Conservation (phyloP, 305 asterid species). For the Rubia tinctorum region DNA sequence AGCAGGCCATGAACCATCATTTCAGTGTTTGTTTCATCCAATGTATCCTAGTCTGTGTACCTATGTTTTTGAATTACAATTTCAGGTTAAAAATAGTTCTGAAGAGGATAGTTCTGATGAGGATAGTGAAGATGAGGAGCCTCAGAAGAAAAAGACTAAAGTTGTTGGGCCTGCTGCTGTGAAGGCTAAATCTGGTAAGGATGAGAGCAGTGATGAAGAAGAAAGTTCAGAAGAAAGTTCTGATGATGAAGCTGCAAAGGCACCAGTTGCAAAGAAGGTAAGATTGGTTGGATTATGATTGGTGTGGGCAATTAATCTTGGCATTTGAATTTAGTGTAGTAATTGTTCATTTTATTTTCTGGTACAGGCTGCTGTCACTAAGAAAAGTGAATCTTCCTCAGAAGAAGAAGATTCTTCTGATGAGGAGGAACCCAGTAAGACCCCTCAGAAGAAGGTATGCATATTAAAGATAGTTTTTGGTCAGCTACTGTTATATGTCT, state of each 20-base stretch:
- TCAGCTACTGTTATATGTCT: too few relatives aligned
- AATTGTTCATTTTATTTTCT: background rate
- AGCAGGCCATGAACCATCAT: too few relatives aligned
- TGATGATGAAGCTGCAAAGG: slow-evolving; percentile 21
- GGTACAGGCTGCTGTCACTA: slow-evolving; percentile 22
- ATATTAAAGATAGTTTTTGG: background rate
- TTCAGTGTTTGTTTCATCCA: too few relatives aligned
- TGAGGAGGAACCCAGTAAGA: slow-evolving; percentile 39
- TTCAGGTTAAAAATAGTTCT: slow-evolving; percentile 34
- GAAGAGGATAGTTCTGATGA: slow-evolving; percentile 58
- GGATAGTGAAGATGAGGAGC: slow-evolving; percentile 36
- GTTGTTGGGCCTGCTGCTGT: slow-evolving; percentile 23
- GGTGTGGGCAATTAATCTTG: background rate
- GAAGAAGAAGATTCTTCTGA: slow-evolving; percentile 40
- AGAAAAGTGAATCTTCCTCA: slow-evolving; percentile 32
- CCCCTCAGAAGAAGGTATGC: slow-evolving; percentile 47
- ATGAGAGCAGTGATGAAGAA: slow-evolving; percentile 14
- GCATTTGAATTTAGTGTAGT: background rate
- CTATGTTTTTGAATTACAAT: background rate
- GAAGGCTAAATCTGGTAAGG: slow-evolving; percentile 13
- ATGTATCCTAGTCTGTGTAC: background rate
- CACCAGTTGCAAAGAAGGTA: slow-evolving; percentile 18
- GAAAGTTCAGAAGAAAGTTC: slow-evolving; percentile 25
- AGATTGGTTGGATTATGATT: background rate
- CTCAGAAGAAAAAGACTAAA: slow-evolving; percentile 42